These are phyloP conservation scores for Emydomyces testavorans DNA, from an alignment of 2,329 filamentous ascomycete genomes.

Conservation along the genomic window DNA sequence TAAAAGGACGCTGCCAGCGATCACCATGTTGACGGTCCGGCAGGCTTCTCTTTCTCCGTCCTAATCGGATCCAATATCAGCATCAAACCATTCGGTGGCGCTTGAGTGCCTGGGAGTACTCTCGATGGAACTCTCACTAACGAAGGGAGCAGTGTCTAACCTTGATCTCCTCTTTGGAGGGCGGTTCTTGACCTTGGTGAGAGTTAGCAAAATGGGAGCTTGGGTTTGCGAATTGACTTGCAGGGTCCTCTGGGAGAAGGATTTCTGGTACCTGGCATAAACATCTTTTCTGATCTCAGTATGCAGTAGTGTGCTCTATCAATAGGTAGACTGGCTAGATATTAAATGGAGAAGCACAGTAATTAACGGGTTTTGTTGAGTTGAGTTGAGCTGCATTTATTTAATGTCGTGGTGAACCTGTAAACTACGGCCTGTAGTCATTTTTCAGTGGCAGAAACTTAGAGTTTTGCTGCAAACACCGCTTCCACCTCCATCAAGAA, in stretches of 20 bases:
- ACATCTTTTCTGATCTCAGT: conserved; percentile 15
- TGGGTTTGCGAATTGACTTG: neutral
- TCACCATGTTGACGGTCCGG: conserved; percentile 44
- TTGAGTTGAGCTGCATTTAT: neutral
- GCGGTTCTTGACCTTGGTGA: conserved; percentile 32
- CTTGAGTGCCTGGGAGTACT: too few relatives aligned
- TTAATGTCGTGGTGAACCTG: neutral
- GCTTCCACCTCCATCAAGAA: neutral
- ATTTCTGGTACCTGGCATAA: conserved; percentile 17
- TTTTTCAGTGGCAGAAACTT: neutral
- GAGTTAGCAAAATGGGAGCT: neutral
- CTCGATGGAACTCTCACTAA: too few relatives aligned
- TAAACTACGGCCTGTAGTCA: neutral
- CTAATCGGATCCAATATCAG: conserved; percentile 18
- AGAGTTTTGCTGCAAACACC: conserved; percentile 7
- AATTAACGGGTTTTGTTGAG: neutral
- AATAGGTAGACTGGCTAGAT: neutral
- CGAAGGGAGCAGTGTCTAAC: conserved; percentile 20
- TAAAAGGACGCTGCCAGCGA: conserved; percentile 44
- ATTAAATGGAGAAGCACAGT: neutral
- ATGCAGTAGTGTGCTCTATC: neutral
- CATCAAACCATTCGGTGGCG: too few relatives aligned
- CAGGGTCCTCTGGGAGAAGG: neutral
- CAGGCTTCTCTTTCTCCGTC: conserved; percentile 44
- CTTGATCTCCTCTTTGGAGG: conserved; percentile 38